phyloP scores from a whole-genome alignment of 805 yeast genomes.

The Wickerhamiella galacta region DNA sequence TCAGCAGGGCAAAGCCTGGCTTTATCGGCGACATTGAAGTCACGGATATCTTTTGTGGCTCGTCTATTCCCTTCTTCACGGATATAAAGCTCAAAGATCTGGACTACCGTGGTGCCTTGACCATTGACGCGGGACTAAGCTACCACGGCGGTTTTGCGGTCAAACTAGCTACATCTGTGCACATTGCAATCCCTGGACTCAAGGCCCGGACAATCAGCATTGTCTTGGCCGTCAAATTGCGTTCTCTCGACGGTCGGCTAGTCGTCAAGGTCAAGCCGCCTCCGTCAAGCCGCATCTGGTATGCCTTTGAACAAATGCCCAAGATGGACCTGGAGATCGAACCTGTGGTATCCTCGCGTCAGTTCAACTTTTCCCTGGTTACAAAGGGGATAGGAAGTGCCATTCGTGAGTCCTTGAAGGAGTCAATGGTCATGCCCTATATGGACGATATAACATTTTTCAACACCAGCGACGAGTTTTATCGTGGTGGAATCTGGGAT shows the following conservation, averaged over 20 bases:
- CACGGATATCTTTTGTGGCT: slow-evolving; percentile 56
- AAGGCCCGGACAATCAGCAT: slow-evolving; percentile 59
- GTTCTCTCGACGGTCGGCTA: slow-evolving; percentile 57
- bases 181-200: slow-evolving; percentile 59
- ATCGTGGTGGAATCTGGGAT: slow-evolving; percentile 92
- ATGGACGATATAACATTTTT: slow-evolving; percentile 77
- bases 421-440: slow-evolving; percentile 66
- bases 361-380: slow-evolving; percentile 58
- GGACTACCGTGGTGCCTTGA: slow-evolving; percentile 64
- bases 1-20: slow-evolving; percentile 73
- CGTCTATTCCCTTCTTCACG: slow-evolving; percentile 63
- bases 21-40: slow-evolving; percentile 73
- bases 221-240: slow-evolving; percentile 49
- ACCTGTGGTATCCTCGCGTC: slow-evolving; percentile 80
- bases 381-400: slow-evolving; percentile 67
- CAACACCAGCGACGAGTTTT: slow-evolving; percentile 48
- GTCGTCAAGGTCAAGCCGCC: slow-evolving; percentile 64
- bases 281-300: slow-evolving; percentile 86
- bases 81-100: slow-evolving; percentile 52
- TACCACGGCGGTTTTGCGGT: slow-evolving; percentile 66
- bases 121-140: slow-evolving; percentile 40
- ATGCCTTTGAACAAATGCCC: slow-evolving; percentile 69
- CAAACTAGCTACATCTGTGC: slow-evolving; percentile 66
- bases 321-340: slow-evolving; percentile 57
- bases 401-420: slow-evolving; percentile 61